phyloP scores from a whole-genome alignment of 257 asterid species.

The Schizonepeta tenuifolia region DNA sequence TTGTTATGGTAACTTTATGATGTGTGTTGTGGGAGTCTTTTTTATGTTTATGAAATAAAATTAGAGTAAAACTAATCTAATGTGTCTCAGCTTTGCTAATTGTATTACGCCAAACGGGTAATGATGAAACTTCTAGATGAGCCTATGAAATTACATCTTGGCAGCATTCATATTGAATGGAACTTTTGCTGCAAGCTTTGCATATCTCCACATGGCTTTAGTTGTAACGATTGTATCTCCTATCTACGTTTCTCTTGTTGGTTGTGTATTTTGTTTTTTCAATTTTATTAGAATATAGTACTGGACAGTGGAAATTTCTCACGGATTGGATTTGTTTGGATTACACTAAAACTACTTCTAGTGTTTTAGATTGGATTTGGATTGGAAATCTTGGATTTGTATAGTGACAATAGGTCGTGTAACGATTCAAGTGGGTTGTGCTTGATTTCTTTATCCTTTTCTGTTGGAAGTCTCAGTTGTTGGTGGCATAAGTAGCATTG shows the following conservation, averaged over 20 bases:
- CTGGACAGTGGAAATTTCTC: no score
- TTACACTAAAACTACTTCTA: no score
- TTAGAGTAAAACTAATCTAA: not conserved
- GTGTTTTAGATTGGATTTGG: no score
- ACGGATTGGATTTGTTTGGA: not conserved
- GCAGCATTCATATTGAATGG: not conserved
- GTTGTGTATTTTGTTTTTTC: not conserved
- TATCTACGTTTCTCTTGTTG: not conserved
- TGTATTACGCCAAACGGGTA: not conserved
- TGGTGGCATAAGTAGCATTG: no score
- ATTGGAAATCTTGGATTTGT: no score
- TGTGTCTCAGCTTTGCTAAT: constrained; percentile 3
- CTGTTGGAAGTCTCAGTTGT: no score
- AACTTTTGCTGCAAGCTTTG: not conserved
- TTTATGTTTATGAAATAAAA: not conserved
- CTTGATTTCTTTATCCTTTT: no score
- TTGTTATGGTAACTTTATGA: constrained; percentile 1
- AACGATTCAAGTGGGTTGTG: no score
- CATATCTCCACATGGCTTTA: not conserved
- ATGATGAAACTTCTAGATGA: not conserved
- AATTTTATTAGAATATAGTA: not conserved
- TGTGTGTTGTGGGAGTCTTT: not conserved
- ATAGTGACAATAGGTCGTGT: no score
- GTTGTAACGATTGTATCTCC: no score
- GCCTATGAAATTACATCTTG: not conserved